Base-by-base conservation (phyloP, 2,329 filamentous ascomycete genomes). In the Diplocarpon mali region DNA sequence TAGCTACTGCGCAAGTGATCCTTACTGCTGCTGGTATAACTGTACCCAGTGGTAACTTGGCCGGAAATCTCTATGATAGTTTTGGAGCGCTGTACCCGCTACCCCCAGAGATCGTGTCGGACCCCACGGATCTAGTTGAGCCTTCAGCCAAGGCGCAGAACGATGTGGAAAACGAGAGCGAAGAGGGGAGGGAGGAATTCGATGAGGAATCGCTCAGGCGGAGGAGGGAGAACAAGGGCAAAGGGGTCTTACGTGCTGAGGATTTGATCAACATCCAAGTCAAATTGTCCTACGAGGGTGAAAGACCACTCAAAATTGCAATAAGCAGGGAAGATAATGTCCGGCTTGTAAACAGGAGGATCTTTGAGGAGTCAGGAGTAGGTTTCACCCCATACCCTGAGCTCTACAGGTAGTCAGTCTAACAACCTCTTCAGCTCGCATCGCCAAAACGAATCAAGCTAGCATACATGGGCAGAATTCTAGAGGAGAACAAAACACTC, bases 401-500 rank as follows among this genome's bases (percentile, higher is more conserved):
- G 5, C 14, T 14, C 11, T 14, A 9, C 16, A 16, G n/a, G 15
- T 15, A 13, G 10, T n/a, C 24, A 13, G 10, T n/a, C 24, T 20
- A 38, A 31, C 31, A 40, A 52, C 13, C 14, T 5, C 14, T 9
- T 12, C 32, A 62, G 82, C 67, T 89, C 28, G 63, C 72, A 2
- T 60, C 68, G 7, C 68, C 67, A 36, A 77, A 76, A 49, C 74
- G 70, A 38, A 69, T 95, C 40, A 77, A 78, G 43, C 74, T 95
- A 47, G 80, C 78, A 15, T 93, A 94, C 62, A 73, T 92, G 64
- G 89, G 89, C 53, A 86, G 80, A 60, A 76, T 89, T 40, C 72
- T 95, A 37, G 78, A 80, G 52, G 85, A 90, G 52, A 71, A 72
- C 43, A 61, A 75, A 15, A 72, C 80, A 1, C 67, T 95, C 14